Evolutionary conservation across 306 rosid species (phyloP).

Genomic region (Trichosanthes cucumerina): DNA sequence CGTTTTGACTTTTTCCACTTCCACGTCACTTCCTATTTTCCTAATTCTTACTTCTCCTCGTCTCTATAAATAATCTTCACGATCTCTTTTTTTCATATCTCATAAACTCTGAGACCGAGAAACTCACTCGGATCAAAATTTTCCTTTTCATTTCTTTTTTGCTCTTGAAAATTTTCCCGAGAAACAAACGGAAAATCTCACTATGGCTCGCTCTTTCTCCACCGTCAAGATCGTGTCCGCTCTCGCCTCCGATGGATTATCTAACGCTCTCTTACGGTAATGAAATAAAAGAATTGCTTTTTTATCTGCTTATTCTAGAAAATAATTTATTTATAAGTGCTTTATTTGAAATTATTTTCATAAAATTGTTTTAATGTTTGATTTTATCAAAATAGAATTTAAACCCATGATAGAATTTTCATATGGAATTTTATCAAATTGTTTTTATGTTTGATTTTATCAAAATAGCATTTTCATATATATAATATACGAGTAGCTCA

Average conservation of each 20-base stretch:
- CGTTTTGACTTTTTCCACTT: not conserved
- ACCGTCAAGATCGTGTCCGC: slow-evolving; percentile 36
- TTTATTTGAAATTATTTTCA: too few species aligned
- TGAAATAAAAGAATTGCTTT: too few species aligned
- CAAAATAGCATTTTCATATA: too few species aligned
- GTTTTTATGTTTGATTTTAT: too few species aligned
- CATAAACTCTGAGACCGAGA: not conserved
- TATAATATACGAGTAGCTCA: too few species aligned
- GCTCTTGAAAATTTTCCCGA: not conserved
- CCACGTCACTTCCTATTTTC: not conserved
- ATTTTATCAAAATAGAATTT: too few species aligned
- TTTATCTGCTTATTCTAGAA: too few species aligned
- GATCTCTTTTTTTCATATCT: not conserved
- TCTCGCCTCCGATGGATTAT: slow-evolving; percentile 5
- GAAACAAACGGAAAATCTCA: not conserved
- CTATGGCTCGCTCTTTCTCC: slow-evolving; percentile 64
- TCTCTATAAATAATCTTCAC: not conserved
- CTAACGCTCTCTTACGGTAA: not conserved
- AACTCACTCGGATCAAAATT: not conserved
- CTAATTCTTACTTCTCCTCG: not conserved
- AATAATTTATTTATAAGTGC: too few species aligned
- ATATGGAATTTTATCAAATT: too few species aligned
- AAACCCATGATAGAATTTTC: too few species aligned
- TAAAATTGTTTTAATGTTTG: too few species aligned
- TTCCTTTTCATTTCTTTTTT: not conserved